phyloP scores from a whole-genome alignment of 352 stramenopile genomes.

The Blastocystis sp. region DNA sequence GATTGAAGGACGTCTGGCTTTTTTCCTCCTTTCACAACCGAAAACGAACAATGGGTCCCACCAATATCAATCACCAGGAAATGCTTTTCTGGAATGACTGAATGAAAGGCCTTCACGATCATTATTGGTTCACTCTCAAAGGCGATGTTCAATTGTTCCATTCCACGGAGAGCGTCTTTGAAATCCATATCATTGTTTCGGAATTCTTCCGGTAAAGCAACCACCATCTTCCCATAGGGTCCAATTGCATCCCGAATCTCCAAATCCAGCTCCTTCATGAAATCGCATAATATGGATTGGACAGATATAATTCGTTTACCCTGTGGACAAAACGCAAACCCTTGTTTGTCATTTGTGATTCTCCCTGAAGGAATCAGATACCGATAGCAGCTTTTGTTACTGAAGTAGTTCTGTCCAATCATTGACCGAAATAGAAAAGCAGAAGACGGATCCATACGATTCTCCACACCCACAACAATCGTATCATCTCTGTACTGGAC shows the following conservation, averaged over 20 bases:
- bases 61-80: neutral
- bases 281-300: too few relatives aligned
- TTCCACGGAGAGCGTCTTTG: too few relatives aligned
- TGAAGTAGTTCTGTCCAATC: neutral
- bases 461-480: neutral
- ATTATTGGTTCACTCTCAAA: neutral
- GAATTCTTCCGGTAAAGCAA: too few relatives aligned
- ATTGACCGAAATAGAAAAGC: neutral
- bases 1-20: neutral
- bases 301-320: too few relatives aligned
- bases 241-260: too few relatives aligned
- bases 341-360: neutral
- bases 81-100: neutral
- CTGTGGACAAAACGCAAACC: too few relatives aligned
- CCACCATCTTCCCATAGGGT: too few relatives aligned
- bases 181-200: too few relatives aligned
- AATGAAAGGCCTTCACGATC: neutral
- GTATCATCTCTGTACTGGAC: neutral
- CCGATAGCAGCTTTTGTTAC: neutral
- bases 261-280: too few relatives aligned
- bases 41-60: neutral
- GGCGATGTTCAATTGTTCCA: too few relatives aligned
- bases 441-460: neutral
- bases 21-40: neutral
- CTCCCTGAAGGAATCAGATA: neutral